Evolutionary conservation across 371 early-diverging fungal species (phyloP).

Genomic region (Apophysomyces elegans): DNA sequence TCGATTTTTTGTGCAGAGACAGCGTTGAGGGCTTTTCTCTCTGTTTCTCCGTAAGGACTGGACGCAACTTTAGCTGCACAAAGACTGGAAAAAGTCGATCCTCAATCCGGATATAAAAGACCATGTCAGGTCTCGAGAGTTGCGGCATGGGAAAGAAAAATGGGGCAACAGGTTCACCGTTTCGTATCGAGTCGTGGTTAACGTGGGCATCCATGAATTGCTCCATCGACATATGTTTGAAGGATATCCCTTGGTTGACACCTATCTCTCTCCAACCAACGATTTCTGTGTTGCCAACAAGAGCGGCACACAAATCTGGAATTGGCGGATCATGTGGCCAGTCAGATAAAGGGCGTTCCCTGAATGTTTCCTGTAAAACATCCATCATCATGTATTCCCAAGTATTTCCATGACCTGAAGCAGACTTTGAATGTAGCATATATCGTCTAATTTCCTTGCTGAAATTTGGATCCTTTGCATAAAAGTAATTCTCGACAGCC

Average conservation of each 20-base stretch:
- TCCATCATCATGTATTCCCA: slow-evolving; percentile 8
- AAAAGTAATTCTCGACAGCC: not conserved
- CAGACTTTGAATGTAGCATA: not conserved
- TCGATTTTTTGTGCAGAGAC: not conserved
- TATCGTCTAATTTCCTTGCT: not conserved
- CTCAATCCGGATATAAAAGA: not conserved
- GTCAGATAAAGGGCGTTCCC: not conserved
- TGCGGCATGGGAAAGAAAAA: not conserved
- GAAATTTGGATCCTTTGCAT: not conserved
- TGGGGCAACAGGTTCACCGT: not conserved
- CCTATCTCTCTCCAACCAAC: not conserved
- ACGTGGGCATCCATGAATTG: slow-evolving; percentile 4
- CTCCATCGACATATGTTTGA: slow-evolving; percentile 8
- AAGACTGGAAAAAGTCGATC: not conserved
- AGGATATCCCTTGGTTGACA: not conserved
- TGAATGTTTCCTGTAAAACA: not conserved
- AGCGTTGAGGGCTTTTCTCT: not conserved
- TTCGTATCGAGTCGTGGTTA: not conserved
- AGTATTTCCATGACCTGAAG: not conserved
- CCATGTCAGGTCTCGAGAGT: not conserved
- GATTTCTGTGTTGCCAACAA: slow-evolving; percentile 5
- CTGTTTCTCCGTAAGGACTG: not conserved
- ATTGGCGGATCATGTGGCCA: not conserved
- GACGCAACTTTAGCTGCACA: not conserved
- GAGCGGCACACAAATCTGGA: not conserved